phyloP scores from a whole-genome alignment of 768 basidiomycete genomes.

The Lactifluus piperatus region DNA sequence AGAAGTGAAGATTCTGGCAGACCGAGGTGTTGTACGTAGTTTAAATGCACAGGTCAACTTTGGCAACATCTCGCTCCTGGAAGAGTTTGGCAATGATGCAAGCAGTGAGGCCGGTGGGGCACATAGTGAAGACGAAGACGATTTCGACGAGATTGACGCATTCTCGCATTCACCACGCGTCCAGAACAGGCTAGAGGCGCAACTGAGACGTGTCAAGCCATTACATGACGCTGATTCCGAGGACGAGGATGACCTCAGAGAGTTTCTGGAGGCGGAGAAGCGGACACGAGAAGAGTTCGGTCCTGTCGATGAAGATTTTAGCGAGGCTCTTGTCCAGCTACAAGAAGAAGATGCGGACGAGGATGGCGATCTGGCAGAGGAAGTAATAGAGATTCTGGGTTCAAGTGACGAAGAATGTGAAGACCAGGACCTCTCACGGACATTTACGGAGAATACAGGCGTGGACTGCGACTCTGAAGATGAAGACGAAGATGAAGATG shows the following conservation, averaged over 20 bases:
- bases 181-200: constrained; percentile 28
- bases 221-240: constrained; percentile 37
- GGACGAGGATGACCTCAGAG: constrained; percentile 54
- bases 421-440: neutral
- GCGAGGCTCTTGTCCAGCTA: constrained; percentile 20
- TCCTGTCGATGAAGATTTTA: constrained; percentile 36
- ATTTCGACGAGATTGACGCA: constrained; percentile 50
- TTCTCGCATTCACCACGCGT: constrained; percentile 31
- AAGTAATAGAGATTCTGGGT: constrained; percentile 10
- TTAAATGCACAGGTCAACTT: constrained; percentile 37
- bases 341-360: constrained; percentile 25
- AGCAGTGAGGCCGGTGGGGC: constrained; percentile 29
- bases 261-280: constrained; percentile 60
- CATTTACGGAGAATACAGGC: neutral
- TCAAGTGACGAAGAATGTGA: constrained; percentile 18
- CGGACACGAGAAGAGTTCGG: constrained; percentile 41
- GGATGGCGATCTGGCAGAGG: constrained; percentile 17
- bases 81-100: constrained; percentile 29
- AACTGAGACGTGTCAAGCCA: constrained; percentile 30
- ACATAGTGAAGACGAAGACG: constrained; percentile 44
- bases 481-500: constrained; percentile 26
- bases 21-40: constrained; percentile 55
- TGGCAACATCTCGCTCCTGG: constrained; percentile 40
- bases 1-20: constrained; percentile 52
- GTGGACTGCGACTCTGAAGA: constrained; percentile 24